phyloP scores from a whole-genome alignment of 108 stramenopile species.

The Cylindrotheca closterium region DNA sequence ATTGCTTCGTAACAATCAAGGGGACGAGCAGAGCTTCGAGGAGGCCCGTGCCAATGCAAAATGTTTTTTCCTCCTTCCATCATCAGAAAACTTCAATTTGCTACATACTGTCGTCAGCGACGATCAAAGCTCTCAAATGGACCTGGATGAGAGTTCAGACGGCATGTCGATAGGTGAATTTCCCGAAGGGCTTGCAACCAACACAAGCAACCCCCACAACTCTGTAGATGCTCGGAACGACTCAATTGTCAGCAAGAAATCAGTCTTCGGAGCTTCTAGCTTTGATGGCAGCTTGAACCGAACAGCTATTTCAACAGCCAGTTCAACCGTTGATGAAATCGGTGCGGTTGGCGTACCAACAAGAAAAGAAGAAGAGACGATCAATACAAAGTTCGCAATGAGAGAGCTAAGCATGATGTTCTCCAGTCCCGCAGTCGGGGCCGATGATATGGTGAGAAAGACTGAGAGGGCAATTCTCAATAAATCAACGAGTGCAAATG shows the following conservation, averaged over 20 bases:
- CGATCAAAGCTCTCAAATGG: conserved; percentile 52
- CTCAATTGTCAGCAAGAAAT: neutral
- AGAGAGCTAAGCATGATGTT: conserved; percentile 88
- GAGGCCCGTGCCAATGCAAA: conserved; percentile 47
- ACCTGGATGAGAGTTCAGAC: conserved; percentile 41
- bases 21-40: conserved; percentile 75
- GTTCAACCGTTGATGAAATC: conserved; percentile 65
- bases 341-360: conserved; percentile 39
- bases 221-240: neutral
- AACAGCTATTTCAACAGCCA: conserved; percentile 58
- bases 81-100: conserved; percentile 57
- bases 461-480: conserved; percentile 5
- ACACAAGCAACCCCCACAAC: conserved; percentile 19
- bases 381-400: conserved; percentile 82
- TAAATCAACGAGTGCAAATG: conserved; percentile 7
- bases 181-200: conserved; percentile 16
- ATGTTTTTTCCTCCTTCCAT: conserved; percentile 41
- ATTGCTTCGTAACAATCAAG: conserved; percentile 45
- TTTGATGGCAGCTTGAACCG: conserved; percentile 30
- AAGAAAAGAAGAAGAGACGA: conserved; percentile 68
- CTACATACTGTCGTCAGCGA: conserved; percentile 6
- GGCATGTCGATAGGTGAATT: conserved; percentile 19
- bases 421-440: conserved; percentile 61
- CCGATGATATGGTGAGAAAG: conserved; percentile 23
- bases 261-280: conserved; percentile 23